A percentile compares a stretch with the other conserved stretches of the same genome.
Conservation (phyloP, 352 stramenopile species). For the Phytopythium chamaehyphon region DNA sequence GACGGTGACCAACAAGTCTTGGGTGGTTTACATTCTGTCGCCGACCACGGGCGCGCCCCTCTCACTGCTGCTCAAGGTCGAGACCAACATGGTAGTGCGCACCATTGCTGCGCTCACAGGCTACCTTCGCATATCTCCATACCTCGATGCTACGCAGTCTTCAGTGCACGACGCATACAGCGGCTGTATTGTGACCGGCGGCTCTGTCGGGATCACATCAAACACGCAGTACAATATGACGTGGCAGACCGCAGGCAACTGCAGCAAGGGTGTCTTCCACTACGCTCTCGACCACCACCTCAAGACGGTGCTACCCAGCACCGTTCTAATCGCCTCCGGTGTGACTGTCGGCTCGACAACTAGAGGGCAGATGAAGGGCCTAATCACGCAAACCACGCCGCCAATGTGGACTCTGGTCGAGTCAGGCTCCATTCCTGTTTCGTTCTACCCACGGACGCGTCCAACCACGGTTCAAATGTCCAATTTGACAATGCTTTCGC, state of each 20-base stretch:
- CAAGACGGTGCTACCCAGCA: conserved; percentile 39
- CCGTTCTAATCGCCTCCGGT: conserved; percentile 25
- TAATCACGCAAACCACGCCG: conserved; percentile 37
- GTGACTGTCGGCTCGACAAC: conserved; percentile 46
- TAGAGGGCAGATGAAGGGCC: conserved; percentile 46
- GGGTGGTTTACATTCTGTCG: conserved; percentile 49
- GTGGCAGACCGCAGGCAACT: conserved; percentile 55
- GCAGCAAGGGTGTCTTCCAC: conserved; percentile 51
- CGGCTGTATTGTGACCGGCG: conserved; percentile 58
- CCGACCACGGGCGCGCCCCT: conserved; percentile 10
- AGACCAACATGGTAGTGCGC: conserved; percentile 43
- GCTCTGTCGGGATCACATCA: conserved; percentile 29
- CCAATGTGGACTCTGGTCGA: conserved; percentile 50
- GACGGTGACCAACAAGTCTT: conserved; percentile 48
- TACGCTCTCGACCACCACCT: conserved; percentile 59
- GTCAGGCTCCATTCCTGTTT: conserved; percentile 33
- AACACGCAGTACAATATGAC: conserved; percentile 54
- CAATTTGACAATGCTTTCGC: conserved; percentile 35
- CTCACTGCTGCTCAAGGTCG: conserved; percentile 29
- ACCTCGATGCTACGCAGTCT: conserved; percentile 34
- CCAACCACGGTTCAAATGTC: conserved; percentile 29
- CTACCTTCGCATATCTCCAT: conserved; percentile 35
- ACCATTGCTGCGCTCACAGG: conserved; percentile 32
- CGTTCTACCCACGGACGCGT: conserved; percentile 50
- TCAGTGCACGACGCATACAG: conserved; percentile 56